Base-by-base conservation (phyloP, 768 basidiomycete genomes). In the Pleurotus djamor region DNA sequence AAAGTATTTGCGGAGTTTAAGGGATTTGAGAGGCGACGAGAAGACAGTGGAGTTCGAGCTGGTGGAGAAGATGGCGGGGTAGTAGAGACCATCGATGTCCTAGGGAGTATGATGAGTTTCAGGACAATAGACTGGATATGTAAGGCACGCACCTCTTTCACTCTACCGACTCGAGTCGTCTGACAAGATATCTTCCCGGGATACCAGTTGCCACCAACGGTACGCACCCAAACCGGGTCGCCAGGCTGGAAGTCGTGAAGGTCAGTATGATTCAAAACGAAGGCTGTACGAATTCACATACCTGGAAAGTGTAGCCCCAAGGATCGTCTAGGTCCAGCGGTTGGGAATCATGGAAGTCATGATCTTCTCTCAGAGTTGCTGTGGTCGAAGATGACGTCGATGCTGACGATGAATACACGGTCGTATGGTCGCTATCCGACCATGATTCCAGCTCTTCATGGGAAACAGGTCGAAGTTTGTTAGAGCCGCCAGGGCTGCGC, bases 1-100 rank as follows among this genome's bases (percentile, higher is more conserved):
- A 65, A 85, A 83, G 66, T 83, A 85, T 67, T 83, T 85, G 36
- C 86, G 81, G 35, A 84, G 67, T 57, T 77, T 78, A 58, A 67
- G 69, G 48, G 75, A 70, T 57, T 80, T 86, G 49, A 77, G 67
- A 32, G 83, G 84, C 14, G 79, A 79, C 68, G 82, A 88, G 62
- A 78, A 83, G 21, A 84, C 67, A n/a, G 28, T 82, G n/a, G 21
- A 28, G 21, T 28, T 28, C 21, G 41, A 9, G 41, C 41, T 10
- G 58, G 67, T 70, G 49, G 76, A 71, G 59, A 81, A 86, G 50
- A 78, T 68, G 35, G 83, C 85, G 13, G 79, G 79, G 68, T 83
- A 88, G 62, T 78, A 84, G 17, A 85, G 67, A 21, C 83, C 83
- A 34, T 79, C 71, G 44, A 75, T 86, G 64, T 56, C 44, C 48